Base-by-base conservation (phyloP, 192 early-diverging fungal genomes). In the Phycomyces blakesleeanus region DNA sequence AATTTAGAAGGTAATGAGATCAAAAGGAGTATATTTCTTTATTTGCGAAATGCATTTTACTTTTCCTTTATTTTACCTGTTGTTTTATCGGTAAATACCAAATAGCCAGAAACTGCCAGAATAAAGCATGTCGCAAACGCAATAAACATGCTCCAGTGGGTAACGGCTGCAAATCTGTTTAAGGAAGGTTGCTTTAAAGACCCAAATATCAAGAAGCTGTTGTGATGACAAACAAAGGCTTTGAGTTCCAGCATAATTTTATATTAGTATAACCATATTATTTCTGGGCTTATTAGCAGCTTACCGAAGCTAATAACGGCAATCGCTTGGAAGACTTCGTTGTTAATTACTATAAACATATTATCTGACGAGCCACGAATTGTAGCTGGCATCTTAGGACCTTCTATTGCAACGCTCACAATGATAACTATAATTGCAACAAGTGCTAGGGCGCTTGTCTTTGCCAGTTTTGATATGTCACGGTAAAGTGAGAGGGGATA, bases 151-250 rank as follows among this genome's bases (percentile, higher is more conserved):
- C 91, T 90, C 57, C 91, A 74, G 61, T 91, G 91, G 0, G 94
- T 91, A 0, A 97, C 92, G 2, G 82, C 72, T 41, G 88, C 89
- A 72, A 94, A 91, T 20, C 93, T 84, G 61, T 93, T 88, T 39
- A 96, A 76, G 57, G 78, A 78, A 0, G 94, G 94, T 55, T 89
- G 89, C 42, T 83, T 77, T 44, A 96, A 71, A 9, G 93, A 91
- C 11, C 87, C 88, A 70, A 89, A 92, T 55, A 97, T 97, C 68
- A 97, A 78, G 66, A 95, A 93, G 38, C 89, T 92, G 71, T 95
- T 97, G 76, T 97, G 94, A 68, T 97, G 94, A 63, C 94, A 97
- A 22, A 97, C 94, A 81, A 94, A 97, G 0, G 94, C 85, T 81
- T 64, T 26, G 52, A 29, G 57, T 40, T 57, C 49, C 26, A 57